Base-by-base conservation (phyloP, 2,329 filamentous ascomycete species). In the Paradendryphiella salina region DNA sequence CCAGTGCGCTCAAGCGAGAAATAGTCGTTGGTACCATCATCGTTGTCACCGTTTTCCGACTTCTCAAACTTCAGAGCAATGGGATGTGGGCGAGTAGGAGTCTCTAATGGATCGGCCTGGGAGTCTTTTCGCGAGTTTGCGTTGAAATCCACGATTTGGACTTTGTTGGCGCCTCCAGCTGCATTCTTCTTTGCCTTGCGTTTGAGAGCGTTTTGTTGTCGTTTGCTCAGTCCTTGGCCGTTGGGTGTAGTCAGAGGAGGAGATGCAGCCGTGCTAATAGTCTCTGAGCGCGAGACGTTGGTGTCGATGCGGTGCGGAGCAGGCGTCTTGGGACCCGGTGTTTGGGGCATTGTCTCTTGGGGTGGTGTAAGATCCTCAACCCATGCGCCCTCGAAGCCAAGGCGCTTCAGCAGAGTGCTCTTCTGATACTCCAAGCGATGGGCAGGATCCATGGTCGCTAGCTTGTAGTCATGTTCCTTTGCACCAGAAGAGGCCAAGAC, bases 171-270 rank as follows among this genome's bases (percentile, higher is more conserved):
- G 44, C 93, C 90, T 65, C 90, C 87, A 72, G 94, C 90, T 3
- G 91, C 86, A 63, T 95, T 90, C 63, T 88, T 85, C 75, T 97
- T 99, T 35, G 91, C 85, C 71, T 97, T 96, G 35, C 94, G 85
- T 74, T 97, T 97, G 8, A 99, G 77, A 44, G 94, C 90, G 66
- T 99, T 99, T 15, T 96, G 83, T 67, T 99, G 94, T 34, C 94
- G 85, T 54, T 94, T 93, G 76, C 94, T 97, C 43, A 99, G 79
- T 3, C 82, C 55, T 15, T 66, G 61, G 40, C 66, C 67, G 31
- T 66, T 69, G 41, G 79, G 78, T 11, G 77, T 73, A 42, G 74
- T 70, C 31, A 67, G 54, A 15, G 67, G 64, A 10, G 81, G 79
- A 3, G 82, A 82, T 29, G 75, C 69, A 6, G 66, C 66, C 43